Evolutionary conservation across 768 basidiomycete species (phyloP).

Genomic region (Pisolithus sp.): DNA sequence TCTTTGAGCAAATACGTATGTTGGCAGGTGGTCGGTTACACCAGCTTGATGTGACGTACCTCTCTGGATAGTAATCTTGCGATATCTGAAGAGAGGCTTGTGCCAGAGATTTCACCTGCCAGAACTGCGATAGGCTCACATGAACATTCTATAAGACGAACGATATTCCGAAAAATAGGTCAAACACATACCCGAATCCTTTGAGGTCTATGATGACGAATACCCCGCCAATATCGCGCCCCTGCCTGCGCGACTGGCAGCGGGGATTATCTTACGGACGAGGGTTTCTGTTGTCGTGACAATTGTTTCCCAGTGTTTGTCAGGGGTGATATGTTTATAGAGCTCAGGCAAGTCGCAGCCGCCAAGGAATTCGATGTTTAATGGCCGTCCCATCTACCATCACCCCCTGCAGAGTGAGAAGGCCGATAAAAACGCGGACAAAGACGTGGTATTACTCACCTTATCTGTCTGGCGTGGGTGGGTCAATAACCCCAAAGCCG

Average conservation of each 20-base stretch:
- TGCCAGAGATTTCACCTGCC: conserved; percentile 67
- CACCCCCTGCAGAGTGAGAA: not conserved
- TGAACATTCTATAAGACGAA: not conserved
- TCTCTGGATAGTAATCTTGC: conserved; percentile 75
- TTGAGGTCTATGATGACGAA: conserved; percentile 67
- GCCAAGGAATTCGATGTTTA: conserved; percentile 63
- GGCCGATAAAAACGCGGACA: not conserved
- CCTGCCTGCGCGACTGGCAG: conserved; percentile 52
- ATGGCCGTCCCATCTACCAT: conserved; percentile 57
- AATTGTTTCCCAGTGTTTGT: conserved; percentile 57
- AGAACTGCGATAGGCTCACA: conserved; percentile 57
- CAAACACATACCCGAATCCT: conserved; percentile 52
- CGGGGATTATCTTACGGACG: conserved; percentile 60
- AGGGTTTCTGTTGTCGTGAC: conserved; percentile 63
- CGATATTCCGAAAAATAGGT: not conserved
- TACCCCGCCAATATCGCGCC: conserved; percentile 41
- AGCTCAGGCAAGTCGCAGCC: conserved; percentile 52
- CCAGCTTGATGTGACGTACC: conserved; percentile 35
- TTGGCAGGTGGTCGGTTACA: not conserved
- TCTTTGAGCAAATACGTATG: conserved; percentile 27
- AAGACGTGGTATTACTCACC: conserved; percentile 30
- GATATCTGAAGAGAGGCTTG: conserved; percentile 64
- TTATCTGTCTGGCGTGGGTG: conserved; percentile 52
- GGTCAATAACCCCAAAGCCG: not conserved
- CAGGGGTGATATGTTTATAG: conserved; percentile 50